Base-by-base conservation (phyloP, 257 asterid genomes). In the Nicotiana attenuata region DNA sequence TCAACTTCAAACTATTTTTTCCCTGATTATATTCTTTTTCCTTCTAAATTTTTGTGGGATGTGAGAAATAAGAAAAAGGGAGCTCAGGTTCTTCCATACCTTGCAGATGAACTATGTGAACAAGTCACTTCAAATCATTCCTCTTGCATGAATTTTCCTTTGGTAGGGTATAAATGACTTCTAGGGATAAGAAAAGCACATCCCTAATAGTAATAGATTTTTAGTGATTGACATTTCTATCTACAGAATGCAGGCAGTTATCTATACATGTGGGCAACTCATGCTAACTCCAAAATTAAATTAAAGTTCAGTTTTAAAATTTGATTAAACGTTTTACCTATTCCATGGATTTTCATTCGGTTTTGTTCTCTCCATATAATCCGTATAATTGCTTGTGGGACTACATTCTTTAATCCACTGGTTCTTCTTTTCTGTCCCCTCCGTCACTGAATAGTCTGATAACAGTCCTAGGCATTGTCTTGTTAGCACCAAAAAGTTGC, bases 131-230 rank as follows among this genome's bases (percentile, higher is more conserved):
- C 73, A 71, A 50, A n/a, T 77, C 57, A 50, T 76, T 14, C 75
- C 82, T 77, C 80, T 16, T 69, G 55, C 82, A 16, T 66, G 38
- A 57, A 20, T 20, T 41, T 53, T 83, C 19, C 31, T 64, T 67
- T 76, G 35, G 66, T 19, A 66, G 56, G 24, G 20, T 33, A 24
- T 47, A 56, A 41, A 80, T 80, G 77, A 63, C 83, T 24, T 68
- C 19, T 20, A 26, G 52, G 33, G 65, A 61, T 16, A 61, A 53
- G 66, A 38, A n/a, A 41, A 6, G 20, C n/a, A 20, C 35, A 45
- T 14, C 13, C 10, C n/a, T 13, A 45, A 24, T 14, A 22, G 79
- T n/a, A 50, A 50, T 73, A 73, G 61, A 24, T 17, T 15, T 47
- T 73, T 73, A 15, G 79, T 7, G 8, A 22, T 73, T 15, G 16